Evolutionary conservation across 2,329 filamentous ascomycete species (phyloP).

Genomic region (Paraconiothyrium sp.): DNA sequence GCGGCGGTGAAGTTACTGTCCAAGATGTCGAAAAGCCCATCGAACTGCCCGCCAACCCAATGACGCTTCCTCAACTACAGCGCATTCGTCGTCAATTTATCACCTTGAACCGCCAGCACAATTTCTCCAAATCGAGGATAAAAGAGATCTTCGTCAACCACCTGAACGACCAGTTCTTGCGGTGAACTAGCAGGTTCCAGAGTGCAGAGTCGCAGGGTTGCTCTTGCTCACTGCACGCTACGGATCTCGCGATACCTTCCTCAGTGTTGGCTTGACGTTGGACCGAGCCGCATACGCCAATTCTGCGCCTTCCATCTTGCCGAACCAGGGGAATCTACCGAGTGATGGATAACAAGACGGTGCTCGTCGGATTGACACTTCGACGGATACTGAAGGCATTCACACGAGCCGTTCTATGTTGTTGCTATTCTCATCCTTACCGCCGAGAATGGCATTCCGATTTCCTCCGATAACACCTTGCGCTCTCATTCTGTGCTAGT

Average conservation of each 20-base stretch:
- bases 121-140: conserved; percentile 51
- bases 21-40: conserved; percentile 66
- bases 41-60: conserved; percentile 70
- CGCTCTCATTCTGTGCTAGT: neutral
- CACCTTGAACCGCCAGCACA: conserved; percentile 74
- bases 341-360: neutral
- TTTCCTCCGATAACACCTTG: conserved; percentile 8
- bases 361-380: neutral
- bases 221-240: neutral
- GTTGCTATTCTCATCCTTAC: neutral
- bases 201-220: neutral
- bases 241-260: conserved; percentile 6
- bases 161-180: conserved; percentile 49
- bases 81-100: conserved; percentile 81
- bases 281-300: conserved; percentile 16
- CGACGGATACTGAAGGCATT: neutral
- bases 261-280: neutral
- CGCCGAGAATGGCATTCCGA: conserved; percentile 4
- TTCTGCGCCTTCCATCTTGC: conserved; percentile 16
- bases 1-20: conserved; percentile 66
- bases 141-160: conserved; percentile 52
- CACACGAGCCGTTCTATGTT: neutral
- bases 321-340: conserved; percentile 4
- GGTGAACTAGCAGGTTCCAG: conserved; percentile 28
- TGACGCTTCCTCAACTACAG: conserved; percentile 80